A percentile compares a stretch with the other conserved stretches of the same genome.
phyloP scores from a whole-genome alignment of 2,329 filamentous ascomycete genomes.

The Scleromitrula shiraiana region DNA sequence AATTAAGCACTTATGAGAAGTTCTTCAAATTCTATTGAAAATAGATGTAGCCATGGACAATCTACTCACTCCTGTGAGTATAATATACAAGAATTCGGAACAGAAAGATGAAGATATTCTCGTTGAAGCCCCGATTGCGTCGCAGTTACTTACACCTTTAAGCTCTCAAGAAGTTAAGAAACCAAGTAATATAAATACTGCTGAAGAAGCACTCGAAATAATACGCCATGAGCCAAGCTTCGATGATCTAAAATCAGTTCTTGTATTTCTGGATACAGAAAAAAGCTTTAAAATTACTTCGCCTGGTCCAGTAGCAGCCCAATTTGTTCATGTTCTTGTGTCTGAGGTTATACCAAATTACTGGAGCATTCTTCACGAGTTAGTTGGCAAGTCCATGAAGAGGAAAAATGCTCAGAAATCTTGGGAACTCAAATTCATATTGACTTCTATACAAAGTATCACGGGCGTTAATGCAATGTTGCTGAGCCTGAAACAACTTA shows the following conservation, averaged over 20 bases:
- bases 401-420: conserved; percentile 16
- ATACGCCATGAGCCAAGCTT: conserved; percentile 57
- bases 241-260: conserved; percentile 42
- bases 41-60: conserved; percentile 37
- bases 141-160: conserved; percentile 10
- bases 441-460: conserved; percentile 62
- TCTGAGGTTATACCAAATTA: conserved; percentile 72
- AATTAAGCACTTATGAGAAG: not conserved
- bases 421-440: conserved; percentile 41
- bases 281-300: conserved; percentile 46
- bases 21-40: not conserved
- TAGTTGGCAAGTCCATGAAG: conserved; percentile 24
- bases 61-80: conserved; percentile 40
- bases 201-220: conserved; percentile 47
- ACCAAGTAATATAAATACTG: conserved; percentile 14
- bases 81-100: conserved; percentile 26
- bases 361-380: conserved; percentile 57
- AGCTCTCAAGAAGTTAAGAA: conserved; percentile 2
- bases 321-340: conserved; percentile 68
- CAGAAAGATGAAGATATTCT: conserved; percentile 17
- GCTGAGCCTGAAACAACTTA: conserved; percentile 56
- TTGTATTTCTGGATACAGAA: conserved; percentile 43
- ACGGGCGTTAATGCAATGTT: conserved; percentile 71
- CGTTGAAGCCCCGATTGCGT: conserved; percentile 16
- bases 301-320: conserved; percentile 61